Conservation (phyloP, 2,329 filamentous ascomycete species). For the Periconia digitata region DNA sequence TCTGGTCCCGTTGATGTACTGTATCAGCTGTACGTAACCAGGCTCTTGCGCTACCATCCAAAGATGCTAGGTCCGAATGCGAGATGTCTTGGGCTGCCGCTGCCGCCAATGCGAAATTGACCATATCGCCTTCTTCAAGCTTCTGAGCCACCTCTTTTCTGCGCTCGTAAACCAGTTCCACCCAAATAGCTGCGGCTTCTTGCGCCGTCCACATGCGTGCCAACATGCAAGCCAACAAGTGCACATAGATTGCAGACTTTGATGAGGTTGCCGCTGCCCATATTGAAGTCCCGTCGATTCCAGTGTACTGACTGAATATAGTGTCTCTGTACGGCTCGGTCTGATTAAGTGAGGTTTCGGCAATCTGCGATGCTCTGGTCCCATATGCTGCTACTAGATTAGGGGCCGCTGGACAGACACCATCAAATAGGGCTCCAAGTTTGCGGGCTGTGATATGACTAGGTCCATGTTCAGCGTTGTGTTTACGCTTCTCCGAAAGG, state of each 20-base stretch:
- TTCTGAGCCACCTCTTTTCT: conserved; percentile 4
- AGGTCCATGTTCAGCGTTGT: conserved; percentile 20
- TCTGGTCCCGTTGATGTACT: conserved; percentile 4
- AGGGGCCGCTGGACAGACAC: conserved; percentile 32
- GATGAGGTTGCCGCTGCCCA: conserved; percentile 24
- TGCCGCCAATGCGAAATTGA: background rate
- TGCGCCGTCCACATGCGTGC: conserved; percentile 29
- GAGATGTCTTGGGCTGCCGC: background rate
- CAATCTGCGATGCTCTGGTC: conserved; percentile 24
- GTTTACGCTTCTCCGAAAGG: conserved; percentile 30
- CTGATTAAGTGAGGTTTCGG: background rate
- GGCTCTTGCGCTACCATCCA: conserved; percentile 16
- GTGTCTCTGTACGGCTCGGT: background rate
- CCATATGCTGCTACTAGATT: conserved; percentile 41
- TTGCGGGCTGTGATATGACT: conserved; percentile 42
- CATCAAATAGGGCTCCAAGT: conserved; percentile 45
- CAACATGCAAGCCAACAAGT: conserved; percentile 44
- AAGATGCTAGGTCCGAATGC: conserved; percentile 10
- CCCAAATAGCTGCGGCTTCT: conserved; percentile 40
- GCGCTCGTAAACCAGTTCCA: conserved; percentile 28
- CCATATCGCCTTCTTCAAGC: background rate
- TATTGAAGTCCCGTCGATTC: background rate
- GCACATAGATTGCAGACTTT: conserved; percentile 23
- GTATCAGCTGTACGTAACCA: conserved; percentile 17
- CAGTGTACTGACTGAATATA: conserved; percentile 20